Base-by-base conservation (phyloP, 2,329 filamentous ascomycete species). In the Neodidymelliopsis sp. region DNA sequence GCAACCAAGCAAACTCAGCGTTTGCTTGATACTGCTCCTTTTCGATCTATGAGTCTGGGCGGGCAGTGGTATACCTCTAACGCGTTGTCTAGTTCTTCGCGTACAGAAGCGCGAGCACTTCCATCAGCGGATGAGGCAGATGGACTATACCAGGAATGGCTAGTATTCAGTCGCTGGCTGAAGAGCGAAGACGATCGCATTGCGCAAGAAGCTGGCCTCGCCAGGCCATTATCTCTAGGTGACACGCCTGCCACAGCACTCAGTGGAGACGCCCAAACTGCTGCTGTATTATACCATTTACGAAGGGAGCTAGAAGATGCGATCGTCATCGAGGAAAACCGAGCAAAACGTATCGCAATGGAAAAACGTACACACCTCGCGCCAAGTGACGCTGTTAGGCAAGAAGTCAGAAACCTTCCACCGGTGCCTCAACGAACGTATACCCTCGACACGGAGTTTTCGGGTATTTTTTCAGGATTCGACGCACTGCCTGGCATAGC, bases 311-410 rank as follows among this genome's bases (percentile, higher is more conserved):
- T 69, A 4, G 67, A 70, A 35, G 66, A 67, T 36, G 66, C 65
- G 3, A 63, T 69, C 7, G 34, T 62, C 15, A 59, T 70, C 8
- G 62, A 66, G 38, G 67, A 70, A 33, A 70, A 69, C 31, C 62
- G 65, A 9, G 57, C 56, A 27, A 70, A 70, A 48, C 47, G 67
- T 10, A 44, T 53, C 1, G 60, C 61, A 7, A 51, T 57, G 1
- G 67, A 65, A 18, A 59, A 54, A 29, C 54, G 65, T 15, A 58
- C 61, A 6, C 62, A 62, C 31, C 57, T 70, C n/a, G 55, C 54
- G 2, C 67, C 66, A 6, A 68, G 62, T 33, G 63, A 68, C 40
- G 61, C 66, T 7, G 57, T 66, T 24, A 57, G 62, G n/a, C 57
- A 59, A 35, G 59, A 66, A 34, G 49, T 70, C 11, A 53, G 47